A percentile compares a stretch with the other conserved stretches of the same genome.
Conservation (phyloP, 495 filamentous ascomycete species). For the Penicillium alfredii region DNA sequence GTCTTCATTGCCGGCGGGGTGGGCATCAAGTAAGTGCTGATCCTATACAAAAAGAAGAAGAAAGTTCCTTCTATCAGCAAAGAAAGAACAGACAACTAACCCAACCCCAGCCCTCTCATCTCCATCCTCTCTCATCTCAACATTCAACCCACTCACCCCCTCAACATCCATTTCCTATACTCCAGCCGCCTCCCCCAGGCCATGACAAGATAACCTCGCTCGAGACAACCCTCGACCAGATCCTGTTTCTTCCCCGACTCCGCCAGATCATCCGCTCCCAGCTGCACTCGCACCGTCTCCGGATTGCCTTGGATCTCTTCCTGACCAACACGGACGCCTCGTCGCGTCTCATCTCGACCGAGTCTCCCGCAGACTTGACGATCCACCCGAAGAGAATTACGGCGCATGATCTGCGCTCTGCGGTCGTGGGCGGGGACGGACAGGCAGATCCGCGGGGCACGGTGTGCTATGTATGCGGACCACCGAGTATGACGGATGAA, state of each 20-base stretch:
- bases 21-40: conserved; percentile 59
- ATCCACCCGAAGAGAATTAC: conserved; percentile 45
- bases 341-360: conserved; percentile 4
- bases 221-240: conserved; percentile 50
- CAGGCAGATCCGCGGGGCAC: conserved; percentile 37
- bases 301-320: conserved; percentile 35
- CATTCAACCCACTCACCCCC: conserved; percentile 12
- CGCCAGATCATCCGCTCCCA: conserved; percentile 35
- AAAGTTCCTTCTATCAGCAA: too few relatives aligned
- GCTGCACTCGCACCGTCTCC: conserved; percentile 22
- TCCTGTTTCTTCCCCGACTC: conserved; percentile 53
- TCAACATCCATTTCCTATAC: conserved; percentile 39
- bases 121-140: conserved; percentile 47
- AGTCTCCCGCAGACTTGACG: conserved; percentile 25
- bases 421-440: conserved; percentile 34
- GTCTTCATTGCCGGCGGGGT: conserved; percentile 80
- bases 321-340: conserved; percentile 22
- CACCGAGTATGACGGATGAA: conserved; percentile 73
- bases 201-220: conserved; percentile 14
- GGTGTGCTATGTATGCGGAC: conserved; percentile 75
- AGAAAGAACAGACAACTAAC: too few relatives aligned
- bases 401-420: conserved; percentile 43
- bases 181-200: conserved; percentile 29
- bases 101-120: conserved; percentile 48
- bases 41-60: too few relatives aligned